Evolutionary conservation across 2,329 filamentous ascomycete genomes (phyloP), one percentile per base, ranked within the genome.

Genomic region (Knufia fluminis): DNA sequence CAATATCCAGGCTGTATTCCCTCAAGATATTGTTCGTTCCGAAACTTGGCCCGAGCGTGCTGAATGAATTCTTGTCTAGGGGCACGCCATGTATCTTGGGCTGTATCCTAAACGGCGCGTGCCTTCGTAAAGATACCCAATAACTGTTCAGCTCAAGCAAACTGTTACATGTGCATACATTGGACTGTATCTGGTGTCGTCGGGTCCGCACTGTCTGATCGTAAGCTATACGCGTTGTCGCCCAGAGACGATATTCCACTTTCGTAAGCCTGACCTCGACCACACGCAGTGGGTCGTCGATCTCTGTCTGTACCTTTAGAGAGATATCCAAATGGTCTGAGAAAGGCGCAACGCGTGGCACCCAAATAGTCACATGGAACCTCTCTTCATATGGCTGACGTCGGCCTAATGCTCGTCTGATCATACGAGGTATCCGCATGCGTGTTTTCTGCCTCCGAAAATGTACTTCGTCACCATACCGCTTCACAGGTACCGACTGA

Each of bases 1-100:
- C 35, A 31, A 48, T 31, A 40, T 48, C 45, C 45, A 48, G 28
- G n/a, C 14, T 48, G 45, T 48, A 48, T 20, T 48, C 45, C 23
- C 45, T 39, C 23, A 48, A 33, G 26, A 48, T 48, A 31, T 40
- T 48, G 12, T 32, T 33, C 8, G 33, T 35, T 10, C 12, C 45
- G 40, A 48, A 48, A 32, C 45, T 48, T 14, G 45, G 45, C 24
- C 24, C 20, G 14, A 48, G 19, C 14, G 45, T 35, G 22, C 33
- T 28, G 24, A 48, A 39, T 3, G 45, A 48, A 17, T 48, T 17
- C 16, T 48, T 48, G 23, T 48, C 45, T 35, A 48, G 20, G 6
- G 33, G 45, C 16, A 48, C 19, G 9, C 33, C 45, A n/a, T 48
- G 35, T 10, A 39, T 16, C 22, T 33, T 33, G 28, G 45, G 45